Base-by-base conservation (phyloP, 116 monocot genomes). In the Iris pallida region DNA sequence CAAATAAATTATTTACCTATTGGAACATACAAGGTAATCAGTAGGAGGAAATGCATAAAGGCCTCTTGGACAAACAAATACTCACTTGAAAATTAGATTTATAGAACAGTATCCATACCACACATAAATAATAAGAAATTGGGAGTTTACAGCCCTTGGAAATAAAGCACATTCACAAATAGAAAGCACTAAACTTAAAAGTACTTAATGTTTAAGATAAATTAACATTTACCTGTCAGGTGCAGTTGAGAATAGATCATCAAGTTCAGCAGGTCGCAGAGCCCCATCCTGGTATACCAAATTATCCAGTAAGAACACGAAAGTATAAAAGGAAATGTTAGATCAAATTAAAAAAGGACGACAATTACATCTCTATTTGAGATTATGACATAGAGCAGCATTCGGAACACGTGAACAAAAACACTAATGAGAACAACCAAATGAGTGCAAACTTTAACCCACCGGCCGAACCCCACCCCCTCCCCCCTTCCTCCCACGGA, bases 201-300 rank as follows among this genome's bases (percentile, higher is more conserved):
- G 51, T 20, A 14, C 10, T 44, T 20, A 7, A 11, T n/a, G 5
- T 53, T 43, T 7, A 2, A 40, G 44, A 47, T 12, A 59, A 59
- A 16, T 57, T 69, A 65, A 47, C 16, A 42, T 17, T 78, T 16
- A 96, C 96, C 80, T 92, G 68, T 97, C 97, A 72, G 97, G 97
- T 49, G 97, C 92, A 54, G 97, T 97, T 65, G 97, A 97, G 57
- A 97, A 97, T 16, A 97, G 83, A 79, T 97, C 97, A 64, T 97
- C 92, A 66, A 97, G 82, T 62, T 97, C 97, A 65, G 71, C 84
- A 68, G 87, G 85, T 68, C 76, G 48, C 66, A 97, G 53, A 71
- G 87, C 89, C 8, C 87, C 97, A 83, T 97, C 92, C 97, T 97
- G 67, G 14, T 16, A 55, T 7, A 16, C 52, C 53, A 67, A 54